Evolutionary conservation across 768 basidiomycete genomes (phyloP), one percentile per base, ranked within the genome.

Genomic region (Lyophyllum atratum): DNA sequence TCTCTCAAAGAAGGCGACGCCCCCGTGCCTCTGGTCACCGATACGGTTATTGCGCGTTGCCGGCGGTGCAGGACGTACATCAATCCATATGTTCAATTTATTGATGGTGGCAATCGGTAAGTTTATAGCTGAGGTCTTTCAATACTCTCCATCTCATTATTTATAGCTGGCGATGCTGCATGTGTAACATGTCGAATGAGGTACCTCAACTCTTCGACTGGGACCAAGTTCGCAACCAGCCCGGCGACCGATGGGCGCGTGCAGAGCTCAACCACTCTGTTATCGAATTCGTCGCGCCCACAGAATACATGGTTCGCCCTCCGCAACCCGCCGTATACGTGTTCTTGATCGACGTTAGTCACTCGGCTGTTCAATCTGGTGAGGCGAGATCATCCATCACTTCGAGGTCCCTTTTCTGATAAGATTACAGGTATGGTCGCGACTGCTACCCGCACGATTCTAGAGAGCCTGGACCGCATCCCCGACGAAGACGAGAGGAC

Each of bases 261-360:
- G 86, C 92, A 1, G 97, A 99, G 75, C 81, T 99, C 51, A 98
- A 97, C 66, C 86, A 92, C 69, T 85, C 89, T 33, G 91, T 89
- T n/a, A 93, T 99, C 49, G 97, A 99, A 72, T 99, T 87, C 68
- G 92, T 99, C 52, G 97, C 97, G 1, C 95, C 97, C 6, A 96
- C 95, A 0, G 97, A 99, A 75, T 99, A 99, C 74, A 98, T 98
- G 97, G 96, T 95, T 68, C 90, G 97, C 61, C 90, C 97, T 5
- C 97, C 97, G 51, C 97, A 98, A 72, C 94, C 97, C 5, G 93
- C 95, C 17, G 93, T 97, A 51, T 98, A 96, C 72, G 83, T 96
- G 55, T 97, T 98, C 81, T 83, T 98, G 69, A 92, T 99, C 73
- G 97, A 99, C 68, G 95, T 98, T 62, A 93, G 93, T 68, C 92